phyloP scores from a whole-genome alignment of 2,329 filamentous ascomycete genomes.

The Curvularia lunata region DNA sequence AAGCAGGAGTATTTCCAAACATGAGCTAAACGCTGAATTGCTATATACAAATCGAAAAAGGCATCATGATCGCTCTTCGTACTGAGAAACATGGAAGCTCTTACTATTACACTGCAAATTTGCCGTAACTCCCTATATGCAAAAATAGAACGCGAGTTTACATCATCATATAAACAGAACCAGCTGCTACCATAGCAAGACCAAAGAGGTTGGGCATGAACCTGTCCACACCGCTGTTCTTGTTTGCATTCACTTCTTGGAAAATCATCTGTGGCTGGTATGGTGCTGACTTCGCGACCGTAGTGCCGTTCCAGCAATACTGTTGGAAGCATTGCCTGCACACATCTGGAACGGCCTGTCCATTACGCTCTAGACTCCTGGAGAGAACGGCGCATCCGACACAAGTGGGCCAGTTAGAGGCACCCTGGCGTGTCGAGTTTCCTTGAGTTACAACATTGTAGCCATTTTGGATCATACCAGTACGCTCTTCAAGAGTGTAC shows the following conservation, averaged over 20 bases:
- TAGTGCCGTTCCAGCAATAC: slow-evolving; percentile 95
- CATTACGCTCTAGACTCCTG: slow-evolving; percentile 75
- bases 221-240: slow-evolving; percentile 31
- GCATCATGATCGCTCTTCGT: slow-evolving; percentile 9
- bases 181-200: slow-evolving; percentile 25
- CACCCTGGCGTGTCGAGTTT: slow-evolving; percentile 73
- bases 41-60: slow-evolving; percentile 11
- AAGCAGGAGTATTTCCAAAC: not conserved
- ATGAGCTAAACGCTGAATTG: slow-evolving; percentile 1
- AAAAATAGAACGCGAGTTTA: slow-evolving; percentile 10
- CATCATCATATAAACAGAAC: slow-evolving; percentile 26
- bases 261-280: slow-evolving; percentile 39
- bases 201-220: slow-evolving; percentile 34
- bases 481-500: slow-evolving; percentile 70
- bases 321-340: slow-evolving; percentile 77
- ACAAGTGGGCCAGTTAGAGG: slow-evolving; percentile 74
- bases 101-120: not conserved
- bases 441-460: slow-evolving; percentile 82
- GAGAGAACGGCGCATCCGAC: slow-evolving; percentile 86
- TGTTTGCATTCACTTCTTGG: slow-evolving; percentile 22
- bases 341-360: slow-evolving; percentile 69
- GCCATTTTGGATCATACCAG: slow-evolving; percentile 85
- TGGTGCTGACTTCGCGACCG: slow-evolving; percentile 43
- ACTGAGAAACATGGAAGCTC: not conserved
- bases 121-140: not conserved